These are phyloP conservation scores for Coprinopsis cinerea DNA, from an alignment of 768 basidiomycete genomes.

Conservation along the genomic window DNA sequence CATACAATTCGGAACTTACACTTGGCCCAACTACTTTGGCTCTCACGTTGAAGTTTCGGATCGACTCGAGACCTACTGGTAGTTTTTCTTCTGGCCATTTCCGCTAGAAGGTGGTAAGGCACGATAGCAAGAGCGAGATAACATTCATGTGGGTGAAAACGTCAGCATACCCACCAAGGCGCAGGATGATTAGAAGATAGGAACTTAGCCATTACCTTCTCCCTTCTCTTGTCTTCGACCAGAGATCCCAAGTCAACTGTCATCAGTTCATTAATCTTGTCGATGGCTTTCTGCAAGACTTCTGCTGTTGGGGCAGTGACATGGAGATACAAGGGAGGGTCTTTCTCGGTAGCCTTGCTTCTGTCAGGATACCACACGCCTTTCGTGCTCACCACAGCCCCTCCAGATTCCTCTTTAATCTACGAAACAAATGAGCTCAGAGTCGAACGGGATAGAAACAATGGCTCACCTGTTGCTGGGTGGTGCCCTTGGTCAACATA, in stretches of 20 bases:
- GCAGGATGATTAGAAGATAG: neutral
- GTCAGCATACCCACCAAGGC: too few relatives aligned
- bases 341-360: constrained; percentile 83
- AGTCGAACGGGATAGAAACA: neutral
- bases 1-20: constrained; percentile 37
- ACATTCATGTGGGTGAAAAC: too few relatives aligned
- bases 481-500: constrained; percentile 87
- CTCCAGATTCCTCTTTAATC: constrained; percentile 92
- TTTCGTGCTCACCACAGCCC: constrained; percentile 88
- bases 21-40: constrained; percentile 97
- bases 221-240: constrained; percentile 65
- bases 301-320: constrained; percentile 74
- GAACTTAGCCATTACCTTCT: constrained; percentile 40
- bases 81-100: constrained; percentile 99
- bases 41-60: constrained; percentile 95
- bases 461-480: constrained; percentile 75
- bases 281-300: constrained; percentile 58
- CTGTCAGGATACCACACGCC: constrained; percentile 96
- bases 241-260: constrained; percentile 71
- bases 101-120: too few relatives aligned
- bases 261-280: constrained; percentile 70
- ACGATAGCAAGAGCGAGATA: too few relatives aligned
- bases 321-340: constrained; percentile 92
- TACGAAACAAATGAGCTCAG: constrained; percentile 21
- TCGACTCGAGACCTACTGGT: constrained; percentile 79